Evolutionary conservation across 495 filamentous ascomycete species (phyloP), one percentile per base, ranked within the genome.

Genomic region (Penicillium roqueforti): DNA sequence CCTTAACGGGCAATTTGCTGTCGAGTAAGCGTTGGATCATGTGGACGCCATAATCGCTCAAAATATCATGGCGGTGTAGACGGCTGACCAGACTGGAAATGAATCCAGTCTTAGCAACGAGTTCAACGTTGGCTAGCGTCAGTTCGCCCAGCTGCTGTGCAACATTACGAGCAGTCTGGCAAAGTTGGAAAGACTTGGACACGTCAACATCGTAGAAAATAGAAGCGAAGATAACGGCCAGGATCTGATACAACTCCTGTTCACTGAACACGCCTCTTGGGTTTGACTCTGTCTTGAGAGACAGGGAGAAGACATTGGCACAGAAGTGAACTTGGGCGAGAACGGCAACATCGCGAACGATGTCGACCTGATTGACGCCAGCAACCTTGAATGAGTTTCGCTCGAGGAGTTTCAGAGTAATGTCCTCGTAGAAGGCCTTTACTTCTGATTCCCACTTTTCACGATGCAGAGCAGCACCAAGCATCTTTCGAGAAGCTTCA

Each of bases 11-110:
- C 41, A 85, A 52, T 1, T 83, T 81, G 38, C 72, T 76, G 42
- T 85, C 81, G 9, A 85, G 70, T 47, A 93, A 66, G 4, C 78
- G 73, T 67, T 86, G 83, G 55, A 92, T 81, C 74, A 90, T 82
- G 51, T 86, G 78, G n/a, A 73, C 69, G 10, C 89, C 89, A 58
- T 87, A 89, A 3, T 79, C 73, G 23, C 69, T 76, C 44, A 91
- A 65, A 9, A 68, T 57, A n/a, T 74, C 70, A 23, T 76, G 71
- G 10, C 68, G 66, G 53, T 76, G 74, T 20, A 75, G 54, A 14
- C 55, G 56, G 31, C 64, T 67, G 39, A 85, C 68, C 10, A 83
- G 26, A 32, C 66, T 74, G 25, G 77, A 61, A 40, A 86, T 70
- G 40, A 72, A 73, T 0, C 77, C 76, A 47, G 76, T 72, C 14